Conservation (phyloP, 495 filamentous ascomycete species). For the Aspergillus leporis region DNA sequence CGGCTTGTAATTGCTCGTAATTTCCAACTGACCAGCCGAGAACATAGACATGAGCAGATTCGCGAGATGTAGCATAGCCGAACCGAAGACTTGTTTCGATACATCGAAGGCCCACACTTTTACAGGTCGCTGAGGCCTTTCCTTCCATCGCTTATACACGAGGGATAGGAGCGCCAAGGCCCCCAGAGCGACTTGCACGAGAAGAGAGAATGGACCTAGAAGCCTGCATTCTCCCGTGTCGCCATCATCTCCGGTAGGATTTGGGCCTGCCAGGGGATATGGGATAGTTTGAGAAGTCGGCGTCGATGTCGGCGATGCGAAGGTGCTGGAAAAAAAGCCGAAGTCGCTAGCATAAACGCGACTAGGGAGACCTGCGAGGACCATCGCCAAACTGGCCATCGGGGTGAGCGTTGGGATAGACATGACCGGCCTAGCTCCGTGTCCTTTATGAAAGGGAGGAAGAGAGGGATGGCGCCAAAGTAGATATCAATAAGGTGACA, state of each 20-base stretch:
- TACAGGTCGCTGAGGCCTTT: slow-evolving; percentile 85
- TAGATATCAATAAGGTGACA: background rate
- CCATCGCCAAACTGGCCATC: slow-evolving; percentile 4
- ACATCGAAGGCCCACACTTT: slow-evolving; percentile 97
- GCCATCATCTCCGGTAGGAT: slow-evolving; percentile 27
- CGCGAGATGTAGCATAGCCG: slow-evolving; percentile 81
- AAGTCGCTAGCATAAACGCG: slow-evolving; percentile 7
- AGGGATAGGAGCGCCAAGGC: slow-evolving; percentile 78
- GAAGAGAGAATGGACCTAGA: slow-evolving; percentile 80
- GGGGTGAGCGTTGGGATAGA: slow-evolving; percentile 1
- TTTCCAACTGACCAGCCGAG: slow-evolving; percentile 71
- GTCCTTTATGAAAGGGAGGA: background rate
- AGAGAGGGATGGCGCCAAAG: background rate
- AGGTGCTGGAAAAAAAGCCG: slow-evolving; percentile 3
- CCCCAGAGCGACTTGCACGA: slow-evolving; percentile 89
- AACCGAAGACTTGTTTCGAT: slow-evolving; percentile 96
- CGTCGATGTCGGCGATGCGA: slow-evolving; percentile 8
- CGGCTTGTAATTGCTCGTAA: slow-evolving; percentile 64
- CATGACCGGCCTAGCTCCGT: slow-evolving; percentile 11
- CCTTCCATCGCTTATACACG: slow-evolving; percentile 90
- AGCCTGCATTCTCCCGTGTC: slow-evolving; percentile 74
- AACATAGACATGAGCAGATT: slow-evolving; percentile 97
- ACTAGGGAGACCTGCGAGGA: slow-evolving; percentile 16
- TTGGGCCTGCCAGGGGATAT: slow-evolving; percentile 19
- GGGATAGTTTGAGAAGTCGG: slow-evolving; percentile 16